Evolutionary conservation across 345 rosid genomes (phyloP).

Genomic region (Theobroma cacao): DNA sequence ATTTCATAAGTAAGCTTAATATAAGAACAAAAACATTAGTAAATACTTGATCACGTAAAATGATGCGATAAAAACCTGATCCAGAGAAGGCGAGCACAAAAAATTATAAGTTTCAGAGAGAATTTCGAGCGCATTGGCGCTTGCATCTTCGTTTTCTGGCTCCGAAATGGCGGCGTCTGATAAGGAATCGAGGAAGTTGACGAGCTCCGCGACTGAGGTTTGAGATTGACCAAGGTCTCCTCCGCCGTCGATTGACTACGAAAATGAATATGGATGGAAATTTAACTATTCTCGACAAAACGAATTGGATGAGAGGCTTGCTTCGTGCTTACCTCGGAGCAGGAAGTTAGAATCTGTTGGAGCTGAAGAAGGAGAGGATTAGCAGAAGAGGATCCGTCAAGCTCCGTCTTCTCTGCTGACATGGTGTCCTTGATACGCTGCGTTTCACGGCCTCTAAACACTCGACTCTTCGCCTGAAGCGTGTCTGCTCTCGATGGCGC

Average conservation of each 20-base stretch:
- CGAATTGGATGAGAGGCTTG: background rate
- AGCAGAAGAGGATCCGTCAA: conserved; percentile 18
- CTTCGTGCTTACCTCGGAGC: conserved; percentile 39
- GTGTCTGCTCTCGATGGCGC: background rate
- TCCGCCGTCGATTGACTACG: conserved; percentile 46
- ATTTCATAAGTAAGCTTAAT: background rate
- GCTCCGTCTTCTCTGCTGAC: conserved; percentile 22
- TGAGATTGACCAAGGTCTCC: conserved; percentile 42
- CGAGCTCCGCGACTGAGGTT: conserved; percentile 43
- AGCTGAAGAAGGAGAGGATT: conserved; percentile 35
- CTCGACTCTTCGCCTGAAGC: background rate
- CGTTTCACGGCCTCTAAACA: conserved; percentile 3
- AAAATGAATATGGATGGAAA: background rate
- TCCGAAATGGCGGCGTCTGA: conserved; percentile 29
- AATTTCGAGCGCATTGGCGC: conserved; percentile 37
- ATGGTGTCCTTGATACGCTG: conserved; percentile 14
- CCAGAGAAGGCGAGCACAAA: conserved; percentile 43
- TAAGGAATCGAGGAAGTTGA: conserved; percentile 44
- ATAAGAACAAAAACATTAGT: background rate
- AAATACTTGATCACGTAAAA: background rate
- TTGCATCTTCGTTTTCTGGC: conserved; percentile 32
- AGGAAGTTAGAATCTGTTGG: conserved; percentile 37
- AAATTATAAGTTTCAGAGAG: conserved; percentile 35
- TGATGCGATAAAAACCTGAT: conserved; percentile 45
- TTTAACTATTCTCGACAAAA: background rate